A percentile compares a stretch with the other conserved stretches of the same genome.
Conservation (phyloP, 2,329 filamentous ascomycete species). For the Fusarium sterilihyphosum region DNA sequence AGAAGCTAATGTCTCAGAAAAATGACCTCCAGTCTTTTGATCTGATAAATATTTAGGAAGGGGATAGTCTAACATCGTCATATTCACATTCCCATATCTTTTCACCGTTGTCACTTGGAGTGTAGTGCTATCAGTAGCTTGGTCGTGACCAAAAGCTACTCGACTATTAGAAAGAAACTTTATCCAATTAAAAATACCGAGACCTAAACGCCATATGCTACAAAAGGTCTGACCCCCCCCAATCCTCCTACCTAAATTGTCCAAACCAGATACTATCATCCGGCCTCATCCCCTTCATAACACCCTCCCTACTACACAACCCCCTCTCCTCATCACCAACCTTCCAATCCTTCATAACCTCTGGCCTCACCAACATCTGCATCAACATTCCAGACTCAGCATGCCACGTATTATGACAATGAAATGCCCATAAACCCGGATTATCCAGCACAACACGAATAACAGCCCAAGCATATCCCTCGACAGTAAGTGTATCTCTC, state of each 20-base stretch:
- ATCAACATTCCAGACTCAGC: conserved; percentile 67
- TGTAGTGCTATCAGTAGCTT: rapidly evolving
- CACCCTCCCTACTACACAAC: conserved; percentile 46
- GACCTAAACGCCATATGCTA: background rate
- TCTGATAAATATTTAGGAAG: rapidly evolving
- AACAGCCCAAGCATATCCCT: conserved; percentile 65
- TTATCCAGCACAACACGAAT: conserved; percentile 66
- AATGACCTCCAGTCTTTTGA: rapidly evolving
- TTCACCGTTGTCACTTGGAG: rapidly evolving
- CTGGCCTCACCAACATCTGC: conserved; percentile 59
- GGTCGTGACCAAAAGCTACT: background rate
- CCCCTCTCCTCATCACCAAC: conserved; percentile 33
- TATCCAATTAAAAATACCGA: rapidly evolving
- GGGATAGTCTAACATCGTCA: rapidly evolving
- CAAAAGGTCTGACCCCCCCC: too few species aligned
- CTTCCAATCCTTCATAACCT: conserved; percentile 43
- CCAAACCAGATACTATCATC: conserved; percentile 53
- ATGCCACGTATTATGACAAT: conserved; percentile 70
- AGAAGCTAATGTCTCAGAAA: too few species aligned
- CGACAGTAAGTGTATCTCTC: conserved; percentile 59
- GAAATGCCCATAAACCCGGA: conserved; percentile 66
- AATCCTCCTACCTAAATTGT: conserved; percentile 1
- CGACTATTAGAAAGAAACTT: rapidly evolving
- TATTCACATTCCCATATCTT: rapidly evolving
- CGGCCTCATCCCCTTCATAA: conserved; percentile 47